Percentiles rank a stretch among this genome's conserved stretches.
Conservation (phyloP, 2,329 filamentous ascomycete species). For the Parastagonospora avenae region DNA sequence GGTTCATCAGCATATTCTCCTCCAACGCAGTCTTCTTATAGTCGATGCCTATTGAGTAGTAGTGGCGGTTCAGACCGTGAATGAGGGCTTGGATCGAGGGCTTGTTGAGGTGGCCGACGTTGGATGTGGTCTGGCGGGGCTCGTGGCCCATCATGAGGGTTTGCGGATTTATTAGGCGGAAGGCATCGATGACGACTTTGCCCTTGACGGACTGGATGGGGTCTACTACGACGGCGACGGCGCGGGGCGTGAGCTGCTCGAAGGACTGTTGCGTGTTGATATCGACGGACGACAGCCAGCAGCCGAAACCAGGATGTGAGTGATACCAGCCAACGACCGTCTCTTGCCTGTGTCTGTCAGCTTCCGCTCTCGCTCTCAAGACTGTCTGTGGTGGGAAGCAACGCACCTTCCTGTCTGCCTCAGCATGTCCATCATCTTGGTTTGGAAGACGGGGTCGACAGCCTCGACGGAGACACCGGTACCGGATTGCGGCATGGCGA, state of each 20-base stretch:
- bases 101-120: slow-evolving; percentile 97
- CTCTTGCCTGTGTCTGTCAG: slow-evolving; percentile 70
- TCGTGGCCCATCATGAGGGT: slow-evolving; percentile 98
- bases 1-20: slow-evolving; percentile 99
- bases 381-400: neutral
- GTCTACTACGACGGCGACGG: slow-evolving; percentile 96
- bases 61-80: slow-evolving; percentile 96
- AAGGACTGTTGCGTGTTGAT: slow-evolving; percentile 99
- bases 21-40: slow-evolving; percentile 97
- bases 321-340: slow-evolving; percentile 99
- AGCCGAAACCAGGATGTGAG: slow-evolving; percentile 97
- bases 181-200: slow-evolving; percentile 98
- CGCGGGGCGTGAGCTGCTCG: slow-evolving; percentile 94
- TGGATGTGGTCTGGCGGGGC: slow-evolving; percentile 95
- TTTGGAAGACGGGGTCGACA: slow-evolving; percentile 97
- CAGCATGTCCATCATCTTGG: slow-evolving; percentile 99
- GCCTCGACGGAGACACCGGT: slow-evolving; percentile 98
- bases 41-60: slow-evolving; percentile 98
- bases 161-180: slow-evolving; percentile 97
- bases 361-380: neutral
- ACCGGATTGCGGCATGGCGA: slow-evolving; percentile 98
- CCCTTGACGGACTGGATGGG: slow-evolving; percentile 99
- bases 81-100: slow-evolving; percentile 99
- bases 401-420: slow-evolving; percentile 88
- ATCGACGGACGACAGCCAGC: slow-evolving; percentile 98